A percentile compares a stretch with the other conserved stretches of the same genome.
Evolutionary conservation across 164 flowering plant species (phyloP).

Genomic region (Piper longum): DNA sequence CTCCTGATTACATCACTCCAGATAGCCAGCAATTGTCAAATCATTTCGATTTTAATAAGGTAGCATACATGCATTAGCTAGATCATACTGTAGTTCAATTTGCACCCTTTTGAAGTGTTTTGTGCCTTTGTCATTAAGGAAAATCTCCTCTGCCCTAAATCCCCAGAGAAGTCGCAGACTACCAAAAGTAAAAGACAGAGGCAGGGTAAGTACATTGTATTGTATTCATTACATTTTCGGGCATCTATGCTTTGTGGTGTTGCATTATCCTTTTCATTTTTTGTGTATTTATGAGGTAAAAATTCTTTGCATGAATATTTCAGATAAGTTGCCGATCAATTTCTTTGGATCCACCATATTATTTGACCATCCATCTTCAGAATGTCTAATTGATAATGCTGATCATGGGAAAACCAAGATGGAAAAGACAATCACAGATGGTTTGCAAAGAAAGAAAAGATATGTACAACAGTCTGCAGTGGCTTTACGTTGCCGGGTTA

Average conservation of each 20-base stretch:
- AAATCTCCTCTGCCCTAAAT: conserved; percentile 56
- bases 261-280: background rate
- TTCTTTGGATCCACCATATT: conserved; percentile 18
- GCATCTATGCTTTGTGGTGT: background rate
- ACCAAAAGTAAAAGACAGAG: conserved; percentile 33
- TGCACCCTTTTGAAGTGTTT: background rate
- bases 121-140: conserved; percentile 27
- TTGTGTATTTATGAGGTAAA: background rate
- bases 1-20: conserved; percentile 93
- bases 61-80: conserved; percentile 4
- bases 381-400: conserved; percentile 24
- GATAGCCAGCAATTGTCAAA: conserved; percentile 39
- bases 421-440: conserved; percentile 16
- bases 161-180: conserved; percentile 62
- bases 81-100: no score
- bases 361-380: conserved; percentile 20
- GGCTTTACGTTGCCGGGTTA: conserved; percentile 75
- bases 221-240: background rate
- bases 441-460: conserved; percentile 21
- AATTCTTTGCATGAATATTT: background rate
- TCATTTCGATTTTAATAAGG: conserved; percentile 48
- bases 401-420: conserved; percentile 20
- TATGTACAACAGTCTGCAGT: conserved; percentile 84
- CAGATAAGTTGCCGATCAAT: conserved; percentile 21
- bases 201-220: conserved; percentile 28